Evolutionary conservation across 1,139 yeast species (phyloP).

Genomic region (Kluyveromyces sp.): DNA sequence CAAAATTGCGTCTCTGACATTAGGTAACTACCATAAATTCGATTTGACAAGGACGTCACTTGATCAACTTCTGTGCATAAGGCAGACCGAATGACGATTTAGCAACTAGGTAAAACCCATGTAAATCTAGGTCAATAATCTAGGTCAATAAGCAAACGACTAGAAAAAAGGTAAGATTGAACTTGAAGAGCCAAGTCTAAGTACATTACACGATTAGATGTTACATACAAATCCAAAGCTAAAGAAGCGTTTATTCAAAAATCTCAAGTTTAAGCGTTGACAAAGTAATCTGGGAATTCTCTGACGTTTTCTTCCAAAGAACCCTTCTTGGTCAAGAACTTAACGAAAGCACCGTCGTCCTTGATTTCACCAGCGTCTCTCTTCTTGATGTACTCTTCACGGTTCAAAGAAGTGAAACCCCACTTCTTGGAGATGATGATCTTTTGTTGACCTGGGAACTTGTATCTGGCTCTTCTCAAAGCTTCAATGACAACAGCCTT

Average conservation of each 20-base stretch:
- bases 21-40: conserved; percentile 7
- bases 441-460: conserved; percentile 99
- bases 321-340: conserved; percentile 97
- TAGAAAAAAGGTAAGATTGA: neutral
- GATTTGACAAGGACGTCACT: conserved; percentile 1
- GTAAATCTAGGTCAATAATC: too few species aligned
- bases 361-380: conserved; percentile 96
- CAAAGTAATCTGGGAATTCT: conserved; percentile 90
- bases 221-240: neutral
- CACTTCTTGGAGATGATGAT: conserved; percentile 98
- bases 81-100: neutral
- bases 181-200: neutral
- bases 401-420: conserved; percentile 99
- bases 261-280: conserved; percentile 33
- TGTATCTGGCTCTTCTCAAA: conserved; percentile 99
- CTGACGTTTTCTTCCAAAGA: conserved; percentile 83
- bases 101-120: too few species aligned
- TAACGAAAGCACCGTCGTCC: conserved; percentile 99
- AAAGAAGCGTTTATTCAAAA: neutral
- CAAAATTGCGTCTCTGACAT: conserved; percentile 4
- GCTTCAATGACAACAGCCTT: conserved; percentile 97
- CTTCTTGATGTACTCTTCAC: conserved; percentile 91
- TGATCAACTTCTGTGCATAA: conserved; percentile 4
- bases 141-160: neutral
- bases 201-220: neutral